Base-by-base conservation (phyloP, 2,329 filamentous ascomycete species). In the Fulvia fulva region DNA sequence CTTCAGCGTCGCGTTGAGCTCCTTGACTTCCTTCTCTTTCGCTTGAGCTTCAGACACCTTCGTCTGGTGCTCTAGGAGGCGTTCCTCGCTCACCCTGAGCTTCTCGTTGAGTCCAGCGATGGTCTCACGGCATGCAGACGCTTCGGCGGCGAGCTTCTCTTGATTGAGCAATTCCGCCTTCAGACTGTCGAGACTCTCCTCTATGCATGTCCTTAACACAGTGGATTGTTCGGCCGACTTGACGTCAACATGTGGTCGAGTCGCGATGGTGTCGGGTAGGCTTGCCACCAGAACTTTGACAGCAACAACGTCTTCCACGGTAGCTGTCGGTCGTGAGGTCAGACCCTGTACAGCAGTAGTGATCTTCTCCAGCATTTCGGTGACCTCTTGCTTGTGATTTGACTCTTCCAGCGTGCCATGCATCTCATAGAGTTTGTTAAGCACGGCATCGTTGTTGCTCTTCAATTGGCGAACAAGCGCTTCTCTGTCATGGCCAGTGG, bases 391-490 rank as follows among this genome's bases (percentile, higher is more conserved):
- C n/a, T 51, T 45, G 12, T 50, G 47, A 25, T 54, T 51, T 5
- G 21, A 44, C 12, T 59, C 28, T 22, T 63, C 60, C 9, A 65
- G 25, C 2, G 32, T 49, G 21, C 57, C 58, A 41, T 65, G 60
- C 12, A 70, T 55, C 45, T 65, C 59, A 22, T 46, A 59, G 12
- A 70, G 57, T 59, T 70, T 65, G 51, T 68, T 61, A 3, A 70
- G 50, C 6, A 65, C 55, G 9, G 55, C 34, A 32, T 64, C 56
- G 28, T 53, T 49, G 32, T 51, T 55, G 12, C 51, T 23, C 45
- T 64, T 67, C 5, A 68, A 43, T 23, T 60, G 19, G 14, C 51
- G 54, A 14, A 57, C 12, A 1, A 65, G 22, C 16, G 41, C 57
- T 21, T 63, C 57, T 21, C 56, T 57, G 8, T 51, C 44, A 22